Percentiles rank a stretch among this genome's conserved stretches.
Evolutionary conservation across 2,329 filamentous ascomycete genomes (phyloP).

Genomic region (Nigrospora sphaerica): DNA sequence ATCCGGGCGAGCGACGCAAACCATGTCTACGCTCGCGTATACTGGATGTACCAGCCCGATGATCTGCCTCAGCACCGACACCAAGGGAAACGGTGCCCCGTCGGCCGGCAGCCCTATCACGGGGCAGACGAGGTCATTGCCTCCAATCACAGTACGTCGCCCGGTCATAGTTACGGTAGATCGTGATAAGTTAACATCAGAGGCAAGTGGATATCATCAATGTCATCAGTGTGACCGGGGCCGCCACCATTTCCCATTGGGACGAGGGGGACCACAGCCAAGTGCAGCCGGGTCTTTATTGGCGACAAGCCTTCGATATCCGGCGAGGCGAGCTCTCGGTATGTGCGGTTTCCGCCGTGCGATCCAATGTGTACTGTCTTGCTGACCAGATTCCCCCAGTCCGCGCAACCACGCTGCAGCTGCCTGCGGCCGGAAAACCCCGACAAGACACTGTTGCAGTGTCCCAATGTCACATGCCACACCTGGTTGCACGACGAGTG

Average conservation of each 20-base stretch:
- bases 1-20: conserved; percentile 64
- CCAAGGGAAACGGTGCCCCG: conserved; percentile 41
- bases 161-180: background rate
- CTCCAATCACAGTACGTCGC: conserved; percentile 58
- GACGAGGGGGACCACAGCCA: conserved; percentile 62
- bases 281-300: conserved; percentile 52
- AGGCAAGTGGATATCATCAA: conserved; percentile 64
- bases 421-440: conserved; percentile 56
- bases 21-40: conserved; percentile 70
- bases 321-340: conserved; percentile 52
- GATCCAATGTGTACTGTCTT: background rate
- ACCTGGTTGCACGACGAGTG: conserved; percentile 60
- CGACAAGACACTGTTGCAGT: conserved; percentile 52
- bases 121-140: conserved; percentile 62
- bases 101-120: conserved; percentile 59
- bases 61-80: conserved; percentile 53
- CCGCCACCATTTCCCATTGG: conserved; percentile 58
- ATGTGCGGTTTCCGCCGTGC: conserved; percentile 17
- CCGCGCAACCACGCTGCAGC: conserved; percentile 48
- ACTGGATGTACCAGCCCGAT: conserved; percentile 72
- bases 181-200: conserved; percentile 13
- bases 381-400: conserved; percentile 27
- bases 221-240: conserved; percentile 60
- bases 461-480: conserved; percentile 44
- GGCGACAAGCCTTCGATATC: conserved; percentile 57